Conservation (phyloP, 805 yeast species). For the Barnettozyma vustinii region DNA sequence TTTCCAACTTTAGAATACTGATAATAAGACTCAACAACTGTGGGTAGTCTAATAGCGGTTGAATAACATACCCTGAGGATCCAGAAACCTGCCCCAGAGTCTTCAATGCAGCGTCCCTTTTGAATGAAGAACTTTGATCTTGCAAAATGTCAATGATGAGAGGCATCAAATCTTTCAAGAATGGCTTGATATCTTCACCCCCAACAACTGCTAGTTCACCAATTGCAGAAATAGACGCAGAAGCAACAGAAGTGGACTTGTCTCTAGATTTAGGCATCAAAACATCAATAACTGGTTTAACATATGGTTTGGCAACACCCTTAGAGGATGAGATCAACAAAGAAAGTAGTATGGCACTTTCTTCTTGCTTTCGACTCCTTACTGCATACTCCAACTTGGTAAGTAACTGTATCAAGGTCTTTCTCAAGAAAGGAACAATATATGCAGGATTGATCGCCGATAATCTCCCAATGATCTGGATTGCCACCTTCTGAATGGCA, state of each 20-base stretch:
- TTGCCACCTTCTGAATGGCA: slow-evolving; percentile 71
- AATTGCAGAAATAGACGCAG: slow-evolving; percentile 77
- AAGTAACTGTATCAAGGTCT: slow-evolving; percentile 75
- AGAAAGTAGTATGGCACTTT: slow-evolving; percentile 71
- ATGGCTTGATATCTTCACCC: slow-evolving; percentile 75
- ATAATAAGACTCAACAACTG: slow-evolving; percentile 78
- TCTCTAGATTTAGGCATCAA: slow-evolving; percentile 72
- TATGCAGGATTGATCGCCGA: slow-evolving; percentile 90
- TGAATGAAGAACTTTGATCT: slow-evolving; percentile 84
- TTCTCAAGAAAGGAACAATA: slow-evolving; percentile 87
- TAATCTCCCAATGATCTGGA: slow-evolving; percentile 75
- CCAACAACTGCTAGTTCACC: slow-evolving; percentile 89
- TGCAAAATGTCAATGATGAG: slow-evolving; percentile 80
- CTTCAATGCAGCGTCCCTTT: slow-evolving; percentile 83
- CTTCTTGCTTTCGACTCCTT: slow-evolving; percentile 74
- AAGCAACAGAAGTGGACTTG: slow-evolving; percentile 71
- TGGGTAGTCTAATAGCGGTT: slow-evolving; percentile 89
- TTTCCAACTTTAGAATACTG: slow-evolving; percentile 75
- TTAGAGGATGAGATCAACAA: slow-evolving; percentile 72
- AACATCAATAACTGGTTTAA: slow-evolving; percentile 84
- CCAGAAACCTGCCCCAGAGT: slow-evolving; percentile 86
- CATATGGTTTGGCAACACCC: slow-evolving; percentile 83
- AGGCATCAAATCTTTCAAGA: slow-evolving; percentile 77
- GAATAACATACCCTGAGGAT: slow-evolving; percentile 91
- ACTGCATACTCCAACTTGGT: slow-evolving; percentile 83